A percentile compares a stretch with the other conserved stretches of the same genome.
These are phyloP conservation scores for Ajuga reptans DNA, from an alignment of 305 asterid species.

Conservation along the genomic window DNA sequence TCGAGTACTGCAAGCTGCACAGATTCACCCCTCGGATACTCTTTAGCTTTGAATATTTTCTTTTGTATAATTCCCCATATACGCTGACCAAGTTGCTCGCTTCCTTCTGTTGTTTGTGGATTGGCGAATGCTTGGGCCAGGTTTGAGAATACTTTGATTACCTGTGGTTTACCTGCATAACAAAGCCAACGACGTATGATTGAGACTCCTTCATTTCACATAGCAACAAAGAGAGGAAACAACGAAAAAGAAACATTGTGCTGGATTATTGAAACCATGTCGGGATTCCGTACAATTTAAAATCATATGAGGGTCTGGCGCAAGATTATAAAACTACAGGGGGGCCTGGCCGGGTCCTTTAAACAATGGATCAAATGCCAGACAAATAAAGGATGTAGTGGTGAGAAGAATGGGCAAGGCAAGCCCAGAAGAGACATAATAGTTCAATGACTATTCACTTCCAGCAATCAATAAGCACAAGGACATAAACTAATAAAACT, in stretches of 20 bases:
- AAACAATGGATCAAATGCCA: neutral
- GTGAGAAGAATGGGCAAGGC: neutral
- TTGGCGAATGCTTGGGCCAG: constrained; percentile 73
- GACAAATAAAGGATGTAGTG: neutral
- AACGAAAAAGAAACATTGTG: no score
- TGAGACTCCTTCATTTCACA: no score
- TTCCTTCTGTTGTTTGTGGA: constrained; percentile 85
- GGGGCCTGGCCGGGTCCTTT: neutral
- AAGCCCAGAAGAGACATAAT: neutral
- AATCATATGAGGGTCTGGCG: no score
- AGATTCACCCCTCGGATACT: constrained; percentile 67
- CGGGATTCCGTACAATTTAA: no score
- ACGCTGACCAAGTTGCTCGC: constrained; percentile 93
- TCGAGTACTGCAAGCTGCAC: constrained; percentile 55
- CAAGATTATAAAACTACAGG: no score
- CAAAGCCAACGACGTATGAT: neutral
- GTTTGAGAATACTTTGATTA: constrained; percentile 62
- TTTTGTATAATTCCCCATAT: constrained; percentile 87
- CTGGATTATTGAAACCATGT: no score
- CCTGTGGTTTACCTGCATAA: constrained; percentile 71
- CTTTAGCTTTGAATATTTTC: constrained; percentile 88
- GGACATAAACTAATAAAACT: constrained; percentile 22
- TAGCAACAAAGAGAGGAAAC: no score
- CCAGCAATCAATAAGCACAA: neutral
- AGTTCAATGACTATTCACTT: neutral